phyloP scores from a whole-genome alignment of 208 protist genomes.

The Wallacemonas sp. region DNA sequence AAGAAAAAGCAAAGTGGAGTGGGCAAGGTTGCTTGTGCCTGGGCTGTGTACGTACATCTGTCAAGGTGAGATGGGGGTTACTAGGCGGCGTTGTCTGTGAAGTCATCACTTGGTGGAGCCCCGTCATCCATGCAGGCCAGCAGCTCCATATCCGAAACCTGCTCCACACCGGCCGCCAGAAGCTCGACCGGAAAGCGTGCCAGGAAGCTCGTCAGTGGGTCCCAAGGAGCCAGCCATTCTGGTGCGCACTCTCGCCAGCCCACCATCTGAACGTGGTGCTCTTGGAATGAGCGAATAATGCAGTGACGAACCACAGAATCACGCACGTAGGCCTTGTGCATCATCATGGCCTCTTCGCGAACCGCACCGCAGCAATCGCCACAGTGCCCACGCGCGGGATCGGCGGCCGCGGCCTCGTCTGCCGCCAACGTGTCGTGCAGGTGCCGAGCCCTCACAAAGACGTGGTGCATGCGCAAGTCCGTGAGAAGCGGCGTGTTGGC shows the following conservation, averaged over 20 bases:
- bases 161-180: conserved; percentile 43
- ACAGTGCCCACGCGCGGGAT: conserved; percentile 1
- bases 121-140: conserved; percentile 54
- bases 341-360: conserved; percentile 40
- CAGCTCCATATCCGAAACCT: conserved; percentile 40
- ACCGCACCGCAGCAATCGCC: conserved; percentile 68
- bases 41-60: too few relatives aligned
- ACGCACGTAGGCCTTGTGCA: conserved; percentile 55
- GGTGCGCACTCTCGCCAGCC: conserved; percentile 14
- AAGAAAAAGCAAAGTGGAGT: conserved; percentile 15
- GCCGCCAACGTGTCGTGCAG: conserved; percentile 18
- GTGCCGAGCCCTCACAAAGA: conserved; percentile 54
- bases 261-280: conserved; percentile 51
- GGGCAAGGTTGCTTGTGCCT: too few relatives aligned
- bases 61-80: too few relatives aligned
- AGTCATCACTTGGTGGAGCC: conserved; percentile 8
- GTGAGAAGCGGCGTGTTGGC: conserved; percentile 59
- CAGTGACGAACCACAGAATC: conserved; percentile 56
- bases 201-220: conserved; percentile 45
- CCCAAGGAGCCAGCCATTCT: conserved; percentile 6
- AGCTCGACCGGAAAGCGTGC: conserved; percentile 53
- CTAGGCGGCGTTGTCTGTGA: too few relatives aligned
- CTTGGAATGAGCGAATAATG: conserved; percentile 69
- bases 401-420: conserved; percentile 12
- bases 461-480: conserved; percentile 66